A percentile compares a stretch with the other conserved stretches of the same genome.
These are phyloP conservation scores for Arthrobotrys sinensis DNA, from an alignment of 2,329 filamentous ascomycete genomes.

Conservation along the genomic window DNA sequence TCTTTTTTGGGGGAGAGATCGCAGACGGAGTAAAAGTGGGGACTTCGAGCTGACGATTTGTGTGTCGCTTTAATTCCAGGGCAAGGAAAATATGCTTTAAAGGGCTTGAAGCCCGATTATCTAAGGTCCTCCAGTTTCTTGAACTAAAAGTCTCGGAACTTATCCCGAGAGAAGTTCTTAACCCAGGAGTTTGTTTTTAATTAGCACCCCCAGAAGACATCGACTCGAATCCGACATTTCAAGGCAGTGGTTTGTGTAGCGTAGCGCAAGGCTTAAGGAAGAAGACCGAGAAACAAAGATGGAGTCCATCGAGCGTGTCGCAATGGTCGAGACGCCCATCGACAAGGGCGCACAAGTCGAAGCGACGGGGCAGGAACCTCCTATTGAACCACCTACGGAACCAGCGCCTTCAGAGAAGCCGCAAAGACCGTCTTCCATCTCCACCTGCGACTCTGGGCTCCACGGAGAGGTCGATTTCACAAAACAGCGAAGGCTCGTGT, in stretches of 20 bases:
- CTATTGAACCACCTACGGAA: background rate
- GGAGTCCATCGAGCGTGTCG: constrained; percentile 59
- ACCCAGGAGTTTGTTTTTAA: constrained; percentile 16
- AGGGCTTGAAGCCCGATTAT: constrained; percentile 18
- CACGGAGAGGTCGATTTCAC: constrained; percentile 47
- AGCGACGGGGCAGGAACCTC: constrained; percentile 7
- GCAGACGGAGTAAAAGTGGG: constrained; percentile 22
- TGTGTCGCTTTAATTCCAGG: background rate
- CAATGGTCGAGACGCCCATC: constrained; percentile 59
- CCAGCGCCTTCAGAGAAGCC: constrained; percentile 32
- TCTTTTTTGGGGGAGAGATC: constrained; percentile 16
- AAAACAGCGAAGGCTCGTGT: constrained; percentile 68
- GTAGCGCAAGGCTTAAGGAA: constrained; percentile 1
- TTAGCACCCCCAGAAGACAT: background rate
- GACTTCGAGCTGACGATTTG: constrained; percentile 4
- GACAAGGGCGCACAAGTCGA: constrained; percentile 15
- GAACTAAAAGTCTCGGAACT: constrained; percentile 32
- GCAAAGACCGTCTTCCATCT: constrained; percentile 51
- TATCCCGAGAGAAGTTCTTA: constrained; percentile 31
- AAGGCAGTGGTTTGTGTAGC: background rate
- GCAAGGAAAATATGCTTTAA: background rate
- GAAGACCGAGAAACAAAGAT: constrained; percentile 20
- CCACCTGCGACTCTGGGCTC: constrained; percentile 37
- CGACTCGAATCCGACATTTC: background rate
- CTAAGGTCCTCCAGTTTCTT: too few species aligned